A percentile compares a stretch with the other conserved stretches of the same genome.
Evolutionary conservation across 2,329 filamentous ascomycete genomes (phyloP).

Genomic region (Hirsutella rhossiliensis): DNA sequence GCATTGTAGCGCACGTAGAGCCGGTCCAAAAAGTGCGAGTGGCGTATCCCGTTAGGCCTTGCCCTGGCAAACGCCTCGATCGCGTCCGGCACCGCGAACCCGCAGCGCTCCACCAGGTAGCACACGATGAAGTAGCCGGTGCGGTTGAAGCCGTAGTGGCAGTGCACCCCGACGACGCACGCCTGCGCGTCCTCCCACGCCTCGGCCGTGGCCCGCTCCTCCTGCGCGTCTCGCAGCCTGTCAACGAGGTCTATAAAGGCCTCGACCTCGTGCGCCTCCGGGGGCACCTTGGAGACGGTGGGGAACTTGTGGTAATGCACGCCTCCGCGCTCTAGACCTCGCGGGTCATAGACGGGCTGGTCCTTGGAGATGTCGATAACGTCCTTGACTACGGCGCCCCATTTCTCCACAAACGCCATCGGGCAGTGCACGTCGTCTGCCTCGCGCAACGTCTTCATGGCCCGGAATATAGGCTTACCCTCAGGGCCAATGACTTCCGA

Average conservation of each 20-base stretch:
- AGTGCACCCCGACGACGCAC: slow-evolving; percentile 70
- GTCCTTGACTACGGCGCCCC: slow-evolving; percentile 55
- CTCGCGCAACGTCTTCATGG: slow-evolving; percentile 87
- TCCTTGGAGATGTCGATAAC: slow-evolving; percentile 89
- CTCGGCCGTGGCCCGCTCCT: slow-evolving; percentile 19
- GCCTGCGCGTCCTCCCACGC: slow-evolving; percentile 25
- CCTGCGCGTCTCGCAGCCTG: slow-evolving; percentile 43
- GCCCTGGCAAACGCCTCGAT: slow-evolving; percentile 64
- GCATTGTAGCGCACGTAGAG: slow-evolving; percentile 62
- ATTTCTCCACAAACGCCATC: slow-evolving; percentile 53
- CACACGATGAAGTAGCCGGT: slow-evolving; percentile 85
- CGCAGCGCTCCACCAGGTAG: slow-evolving; percentile 76
- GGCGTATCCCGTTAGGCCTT: slow-evolving; percentile 73
- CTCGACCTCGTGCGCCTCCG: slow-evolving; percentile 41
- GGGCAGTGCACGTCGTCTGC: slow-evolving; percentile 78
- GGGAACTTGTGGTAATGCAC: slow-evolving; percentile 77
- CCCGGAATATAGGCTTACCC: slow-evolving; percentile 55
- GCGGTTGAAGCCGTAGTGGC: slow-evolving; percentile 91
- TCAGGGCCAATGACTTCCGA: slow-evolving; percentile 57
- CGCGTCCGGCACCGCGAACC: slow-evolving; percentile 60
- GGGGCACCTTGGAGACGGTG: slow-evolving; percentile 84
- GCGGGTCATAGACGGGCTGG: slow-evolving; percentile 76
- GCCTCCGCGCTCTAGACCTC: slow-evolving; percentile 51
- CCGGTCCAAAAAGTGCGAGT: slow-evolving; percentile 78
- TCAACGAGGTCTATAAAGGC: slow-evolving; percentile 46